Conservation (phyloP, 1,284 basidiomycete species). For the Termitomyces sp. region DNA sequence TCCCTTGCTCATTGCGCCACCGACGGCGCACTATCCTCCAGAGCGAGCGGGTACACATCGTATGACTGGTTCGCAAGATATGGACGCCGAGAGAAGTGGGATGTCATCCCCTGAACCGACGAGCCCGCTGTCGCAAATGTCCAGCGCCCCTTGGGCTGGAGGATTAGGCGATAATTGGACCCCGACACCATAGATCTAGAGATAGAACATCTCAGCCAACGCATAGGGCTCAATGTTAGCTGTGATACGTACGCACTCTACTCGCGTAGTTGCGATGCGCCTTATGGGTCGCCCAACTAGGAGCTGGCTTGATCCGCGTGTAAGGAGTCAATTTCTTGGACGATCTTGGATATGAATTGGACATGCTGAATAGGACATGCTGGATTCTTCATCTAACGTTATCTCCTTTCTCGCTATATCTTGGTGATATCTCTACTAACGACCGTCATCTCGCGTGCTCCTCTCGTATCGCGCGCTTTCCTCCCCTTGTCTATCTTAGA, state of each 20-base stretch:
- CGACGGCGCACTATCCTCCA: slow-evolving; percentile 13
- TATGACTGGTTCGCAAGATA: slow-evolving; percentile 7
- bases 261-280: not conserved
- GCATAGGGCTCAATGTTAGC: not conserved
- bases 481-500: not conserved
- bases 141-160: slow-evolving; percentile 19
- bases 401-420: not conserved
- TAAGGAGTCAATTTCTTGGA: not conserved
- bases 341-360: not conserved
- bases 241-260: not conserved
- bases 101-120: slow-evolving; percentile 13
- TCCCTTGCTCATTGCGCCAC: slow-evolving; percentile 11
- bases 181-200: slow-evolving; percentile 6
- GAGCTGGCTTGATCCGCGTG: not conserved
- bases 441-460: not conserved
- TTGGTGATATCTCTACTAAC: not conserved
- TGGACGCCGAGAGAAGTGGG: slow-evolving; percentile 4
- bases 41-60: slow-evolving; percentile 15
- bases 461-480: not conserved
- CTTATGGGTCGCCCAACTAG: not conserved
- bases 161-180: slow-evolving; percentile 20
- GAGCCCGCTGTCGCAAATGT: slow-evolving; percentile 18
- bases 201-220: not conserved
- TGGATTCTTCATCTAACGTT: not conserved
- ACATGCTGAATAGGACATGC: not conserved